A percentile compares a stretch with the other conserved stretches of the same genome.
Conservation (phyloP, 371 early-diverging fungal species). For the Actinomortierella ambigua region DNA sequence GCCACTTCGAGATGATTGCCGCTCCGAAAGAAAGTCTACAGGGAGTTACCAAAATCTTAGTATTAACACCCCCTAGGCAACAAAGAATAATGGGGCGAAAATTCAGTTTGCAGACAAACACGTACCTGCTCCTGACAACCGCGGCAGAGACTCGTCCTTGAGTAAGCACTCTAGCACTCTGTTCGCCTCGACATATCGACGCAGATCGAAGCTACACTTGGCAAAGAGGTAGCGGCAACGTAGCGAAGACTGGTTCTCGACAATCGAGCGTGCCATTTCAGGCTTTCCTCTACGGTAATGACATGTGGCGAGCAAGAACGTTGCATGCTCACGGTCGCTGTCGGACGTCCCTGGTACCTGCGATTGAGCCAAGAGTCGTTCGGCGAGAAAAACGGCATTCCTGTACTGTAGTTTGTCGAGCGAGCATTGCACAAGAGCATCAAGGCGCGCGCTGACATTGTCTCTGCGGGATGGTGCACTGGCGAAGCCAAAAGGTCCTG, state of each 20-base stretch:
- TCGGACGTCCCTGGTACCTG: slow-evolving; percentile 17
- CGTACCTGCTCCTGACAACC: slow-evolving; percentile 19
- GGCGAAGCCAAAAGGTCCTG: too few relatives aligned
- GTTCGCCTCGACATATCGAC: slow-evolving; percentile 48
- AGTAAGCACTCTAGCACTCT: slow-evolving; percentile 38
- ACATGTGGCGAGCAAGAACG: slow-evolving; percentile 28
- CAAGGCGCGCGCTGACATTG: slow-evolving; percentile 17
- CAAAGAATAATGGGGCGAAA: background rate
- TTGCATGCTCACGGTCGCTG: slow-evolving; percentile 26
- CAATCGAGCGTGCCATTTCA: slow-evolving; percentile 28
- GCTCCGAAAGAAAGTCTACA: slow-evolving; percentile 17
- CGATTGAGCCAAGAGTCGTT: slow-evolving; percentile 21
- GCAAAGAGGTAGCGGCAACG: slow-evolving; percentile 49
- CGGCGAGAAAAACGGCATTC: slow-evolving; percentile 32
- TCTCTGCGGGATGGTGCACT: background rate
- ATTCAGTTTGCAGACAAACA: slow-evolving; percentile 1
- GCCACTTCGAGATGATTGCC: slow-evolving; percentile 1
- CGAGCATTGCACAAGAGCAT: slow-evolving; percentile 22
- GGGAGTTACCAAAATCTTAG: slow-evolving; percentile 1
- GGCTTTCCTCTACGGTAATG: slow-evolving; percentile 30
- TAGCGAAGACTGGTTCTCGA: slow-evolving; percentile 18
- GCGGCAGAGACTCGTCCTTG: slow-evolving; percentile 15
- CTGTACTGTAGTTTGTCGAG: slow-evolving; percentile 36
- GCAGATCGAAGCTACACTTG: slow-evolving; percentile 48
- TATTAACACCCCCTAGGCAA: background rate